Evolutionary conservation across 805 yeast species (phyloP), one percentile per base, ranked within the genome.

Genomic region (Ogataea siamensis): DNA sequence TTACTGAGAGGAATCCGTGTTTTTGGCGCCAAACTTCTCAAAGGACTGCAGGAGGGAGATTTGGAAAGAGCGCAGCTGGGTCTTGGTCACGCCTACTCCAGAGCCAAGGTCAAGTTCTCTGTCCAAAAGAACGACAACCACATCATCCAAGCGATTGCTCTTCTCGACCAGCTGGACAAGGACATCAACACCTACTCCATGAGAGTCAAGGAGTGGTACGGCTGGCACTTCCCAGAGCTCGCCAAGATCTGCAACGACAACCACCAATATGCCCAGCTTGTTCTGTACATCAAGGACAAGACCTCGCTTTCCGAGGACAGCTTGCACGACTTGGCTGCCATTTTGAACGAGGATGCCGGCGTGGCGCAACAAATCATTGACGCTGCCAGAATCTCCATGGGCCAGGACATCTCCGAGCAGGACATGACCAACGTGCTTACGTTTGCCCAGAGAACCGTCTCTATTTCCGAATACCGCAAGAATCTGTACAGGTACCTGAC

Each of bases 61-160:
- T 73, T 89, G 52, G 98, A 91, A 71, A 82, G 95, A 70, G 99
- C 99, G 32, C 98, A 93, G 71, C 78, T 93, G 56, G 99, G 99
- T 78, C 76, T 93, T 60, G 96, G 97, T 59, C 99, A 93, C 64
- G 99, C 99, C 56, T 93, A 93, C 73, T 93, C 98, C 43, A 81
- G 99, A 71, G 93, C 97, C 55, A 93, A 93, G 73, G 99, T 93
- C 63, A 93, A 93, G 91, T 93, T 93, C 66, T 84, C 94, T 35
- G 98, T 94, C 41, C 96, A 89, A 70, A 93, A 93, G 77, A 93
- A 93, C 67, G 99, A 93, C 69, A 93, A 93, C 76, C 99, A 93
- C 68, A 93, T 93, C 63, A 93, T 93, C 63, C 99, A 93, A 74
- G 96, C 99, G 37, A 93, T 93, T 71, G 97, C 99, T 34, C 74